Evolutionary conservation across 2,329 filamentous ascomycete genomes (phyloP), one percentile per base, ranked within the genome.

Genomic region (Trichoderma sp.): DNA sequence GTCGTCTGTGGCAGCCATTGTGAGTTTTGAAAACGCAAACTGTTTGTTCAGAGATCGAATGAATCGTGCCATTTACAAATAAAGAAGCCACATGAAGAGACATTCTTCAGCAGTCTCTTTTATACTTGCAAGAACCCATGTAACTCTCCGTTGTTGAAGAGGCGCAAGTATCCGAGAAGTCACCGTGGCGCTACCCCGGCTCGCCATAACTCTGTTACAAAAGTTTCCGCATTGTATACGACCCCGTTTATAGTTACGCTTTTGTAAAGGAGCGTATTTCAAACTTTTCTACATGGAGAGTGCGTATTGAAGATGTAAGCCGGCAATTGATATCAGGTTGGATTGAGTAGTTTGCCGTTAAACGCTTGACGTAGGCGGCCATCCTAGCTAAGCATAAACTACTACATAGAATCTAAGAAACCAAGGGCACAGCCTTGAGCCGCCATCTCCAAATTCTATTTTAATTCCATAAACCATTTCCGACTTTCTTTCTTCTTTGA

Each of bases 161-260:
- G 43, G 16, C 33, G 40, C 59, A 78, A 79, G 70, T 80, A 76
- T 21, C 67, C 65, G 31, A 82, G 76, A 73, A 73, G 71, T 73
- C 65, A 49, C 68, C 63, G 70, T 53, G 33, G 33, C 37, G 53
- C 13, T 27, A 21, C 35, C 35, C 8, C 29, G 8, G 21, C 19
- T 33, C 56, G 2, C 31, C n/a, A 13, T 16, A 37, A n/a, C 8
- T 37, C 31, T 21, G 5, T 5, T n/a, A 8, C 11, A 53, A 58
- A 43, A 49, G 63, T 58, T 35, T 56, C 49, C 35, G 33, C 61
- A 24, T 27, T 35, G 33, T 66, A 52, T 52, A 31, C 31, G 21
- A 52, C 4, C 13, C 60, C 8, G 14, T 14, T n/a, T 33, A 19
- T 8, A 24, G 31, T 52, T 21, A 58, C 55, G 11, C 4, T 5